These are phyloP conservation scores for Ceratobasidium sp. DNA, from an alignment of 1,284 basidiomycete species.

Conservation along the genomic window DNA sequence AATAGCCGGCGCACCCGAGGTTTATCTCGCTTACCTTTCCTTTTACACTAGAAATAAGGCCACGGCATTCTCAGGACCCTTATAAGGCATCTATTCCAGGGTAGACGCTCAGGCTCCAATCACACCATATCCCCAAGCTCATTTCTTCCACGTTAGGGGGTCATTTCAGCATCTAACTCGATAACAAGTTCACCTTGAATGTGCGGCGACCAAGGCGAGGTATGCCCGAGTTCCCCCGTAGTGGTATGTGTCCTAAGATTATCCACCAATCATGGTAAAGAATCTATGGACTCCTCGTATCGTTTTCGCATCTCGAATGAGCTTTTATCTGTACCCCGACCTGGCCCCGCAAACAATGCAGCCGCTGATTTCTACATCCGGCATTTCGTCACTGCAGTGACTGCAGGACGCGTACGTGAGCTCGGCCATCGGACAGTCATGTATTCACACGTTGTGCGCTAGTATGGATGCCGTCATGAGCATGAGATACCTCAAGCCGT, in stretches of 20 bases:
- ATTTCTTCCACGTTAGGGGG: not conserved
- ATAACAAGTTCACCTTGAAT: not conserved
- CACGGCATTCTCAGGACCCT: not conserved
- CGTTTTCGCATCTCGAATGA: not conserved
- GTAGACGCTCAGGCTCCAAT: not conserved
- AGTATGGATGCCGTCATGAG: not conserved
- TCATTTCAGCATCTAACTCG: not conserved
- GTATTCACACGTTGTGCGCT: constrained; percentile 6
- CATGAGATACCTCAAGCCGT: not conserved
- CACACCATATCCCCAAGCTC: not conserved
- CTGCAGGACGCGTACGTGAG: not conserved
- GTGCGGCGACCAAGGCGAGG: not conserved
- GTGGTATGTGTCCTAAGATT: not conserved
- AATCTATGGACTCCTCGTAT: not conserved
- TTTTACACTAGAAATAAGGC: not conserved
- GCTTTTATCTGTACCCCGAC: not conserved
- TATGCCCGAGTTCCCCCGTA: constrained; percentile 5
- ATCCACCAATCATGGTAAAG: constrained; percentile 18
- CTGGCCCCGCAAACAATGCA: constrained; percentile 1
- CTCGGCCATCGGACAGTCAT: constrained; percentile 6
- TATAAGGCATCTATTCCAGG: not conserved
- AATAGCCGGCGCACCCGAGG: not conserved
- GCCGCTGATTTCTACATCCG: constrained; percentile 14
- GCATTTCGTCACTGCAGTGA: not conserved
- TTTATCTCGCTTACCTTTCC: not conserved